Evolutionary conservation across 352 stramenopile species (phyloP).

Genomic region (Phytopythium boreale): DNA sequence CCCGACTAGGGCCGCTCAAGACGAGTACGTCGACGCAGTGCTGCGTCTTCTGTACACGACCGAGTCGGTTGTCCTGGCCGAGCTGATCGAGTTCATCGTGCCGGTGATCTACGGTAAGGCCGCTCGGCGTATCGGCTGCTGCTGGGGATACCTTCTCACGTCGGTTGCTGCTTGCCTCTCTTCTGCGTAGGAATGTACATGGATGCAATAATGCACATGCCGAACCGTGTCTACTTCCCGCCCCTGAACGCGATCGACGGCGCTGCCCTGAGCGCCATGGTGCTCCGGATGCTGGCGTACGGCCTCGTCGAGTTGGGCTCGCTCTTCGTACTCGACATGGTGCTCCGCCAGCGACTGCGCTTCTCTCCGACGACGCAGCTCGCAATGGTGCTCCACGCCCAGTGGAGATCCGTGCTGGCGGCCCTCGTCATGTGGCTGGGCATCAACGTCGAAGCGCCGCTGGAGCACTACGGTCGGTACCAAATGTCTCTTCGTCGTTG

Average conservation of each 20-base stretch:
- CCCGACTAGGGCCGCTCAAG: neutral
- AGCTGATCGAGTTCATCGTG: slow-evolving; percentile 2
- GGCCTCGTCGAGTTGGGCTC: neutral
- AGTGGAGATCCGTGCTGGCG: neutral
- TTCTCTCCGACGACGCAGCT: slow-evolving; percentile 5
- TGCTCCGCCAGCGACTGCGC: neutral
- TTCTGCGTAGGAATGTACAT: neutral
- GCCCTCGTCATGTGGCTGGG: neutral
- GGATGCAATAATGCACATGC: neutral
- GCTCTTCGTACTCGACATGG: neutral
- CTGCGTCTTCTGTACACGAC: neutral
- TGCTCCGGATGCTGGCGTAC: neutral
- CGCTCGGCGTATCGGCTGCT: neutral
- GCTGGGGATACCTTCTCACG: no score
- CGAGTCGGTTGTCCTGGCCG: neutral
- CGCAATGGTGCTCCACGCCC: neutral
- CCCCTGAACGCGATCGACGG: neutral
- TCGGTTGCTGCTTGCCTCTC: no score
- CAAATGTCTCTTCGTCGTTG: no score
- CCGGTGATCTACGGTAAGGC: neutral
- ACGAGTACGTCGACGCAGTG: neutral
- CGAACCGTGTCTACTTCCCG: neutral
- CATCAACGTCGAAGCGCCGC: neutral
- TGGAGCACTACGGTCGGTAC: slow-evolving; percentile 5
- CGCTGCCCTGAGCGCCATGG: neutral